Evolutionary conservation across 2,329 filamentous ascomycete genomes (phyloP), one percentile per base, ranked within the genome.

Genomic region (Microcyclosporella mali): DNA sequence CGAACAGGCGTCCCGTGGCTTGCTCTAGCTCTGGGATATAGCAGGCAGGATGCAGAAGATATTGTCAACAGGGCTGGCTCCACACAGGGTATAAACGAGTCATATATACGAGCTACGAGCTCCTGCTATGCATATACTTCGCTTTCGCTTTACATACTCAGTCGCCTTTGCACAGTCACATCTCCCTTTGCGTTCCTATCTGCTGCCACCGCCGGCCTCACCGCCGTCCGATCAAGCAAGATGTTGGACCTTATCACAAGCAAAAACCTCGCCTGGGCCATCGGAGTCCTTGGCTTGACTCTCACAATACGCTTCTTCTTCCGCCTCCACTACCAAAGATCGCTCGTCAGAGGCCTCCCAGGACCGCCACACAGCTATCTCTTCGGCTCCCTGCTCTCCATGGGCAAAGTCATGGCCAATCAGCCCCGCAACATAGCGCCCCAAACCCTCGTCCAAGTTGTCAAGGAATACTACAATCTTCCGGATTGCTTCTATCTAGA

Each of bases 401-500:
- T 70, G 49, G 63, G 61, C 27, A 61, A 67, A 38, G 58, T 59
- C 2, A 43, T 64, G 12, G 42, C 46, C 3, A 49, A 55, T 6
- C 56, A 67, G 25, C 68, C 68, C 1, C 53, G 44, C 11, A 55
- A 61, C 28, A 45, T 50, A 3, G 66, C 70, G 32, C 60, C 63
- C 6, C 67, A 70, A 33, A 53, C 52, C 15, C 54, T 57, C 29
- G 46, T 62, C 15, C 58, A 61, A 1, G 58, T 61, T 10, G 53
- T 71, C 28, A 56, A 58, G 27, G 57, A 63, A 28, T 56, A 63
- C 33, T 67, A 67, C 44, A 45, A 65, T 15, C 54, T 69, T 3
- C 55, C 54, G 4, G 57, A 63, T 6, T 47, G 65, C 18, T 72
- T 67, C 52, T 72, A 71, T 46, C 39, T 72, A 3, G 70, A 73